Base-by-base conservation (phyloP, 768 basidiomycete species). In the Postia placenta region DNA sequence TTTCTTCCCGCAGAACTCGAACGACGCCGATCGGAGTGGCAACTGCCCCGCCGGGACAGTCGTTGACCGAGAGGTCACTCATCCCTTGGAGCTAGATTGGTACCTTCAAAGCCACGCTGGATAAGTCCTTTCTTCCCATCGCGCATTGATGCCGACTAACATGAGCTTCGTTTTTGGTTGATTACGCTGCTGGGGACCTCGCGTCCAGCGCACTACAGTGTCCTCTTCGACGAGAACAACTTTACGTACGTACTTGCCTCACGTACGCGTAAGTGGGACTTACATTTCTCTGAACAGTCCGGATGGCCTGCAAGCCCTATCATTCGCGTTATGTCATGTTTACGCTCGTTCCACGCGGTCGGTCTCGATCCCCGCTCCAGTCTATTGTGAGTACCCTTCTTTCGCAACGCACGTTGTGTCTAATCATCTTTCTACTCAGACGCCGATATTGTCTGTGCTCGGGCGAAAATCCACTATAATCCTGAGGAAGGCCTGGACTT, bases 41-140 rank as follows among this genome's bases (percentile, higher is more conserved):
- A 92, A 92, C 57, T 83, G 80, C 56, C 78, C 75, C 1, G 86
- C 89, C 0, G 89, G 89, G 6, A 87, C 87, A 0, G 85, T 92
- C 12, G 75, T 89, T 20, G 89, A 92, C 57, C 70, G 70, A 1
- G 81, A 79, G 3, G 79, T 89, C 37, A 74, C 76, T 0, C 83
- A 86, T 56, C 85, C 87, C 0, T 75, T 76, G 0, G 85, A 87
- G 47, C 82, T 83, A 30, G 89, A 92, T 55, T 92, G 80, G 63
- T 90, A 86, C 56, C 70, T 92, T 3, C 82, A 82, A 58, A 84
- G 82, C 45, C 89, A 92, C 49, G 85, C 77, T 0, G 88, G 87
- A 53, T 56, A 51, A 53, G 56, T 56, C 19, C n/a, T 24, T 17
- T 24, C 43, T 24, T 33, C 11, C n/a, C 33, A 22, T 26, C 14